phyloP scores from a whole-genome alignment of 139 green algal genomes.

The Cymbomonas tetramitiformis region DNA sequence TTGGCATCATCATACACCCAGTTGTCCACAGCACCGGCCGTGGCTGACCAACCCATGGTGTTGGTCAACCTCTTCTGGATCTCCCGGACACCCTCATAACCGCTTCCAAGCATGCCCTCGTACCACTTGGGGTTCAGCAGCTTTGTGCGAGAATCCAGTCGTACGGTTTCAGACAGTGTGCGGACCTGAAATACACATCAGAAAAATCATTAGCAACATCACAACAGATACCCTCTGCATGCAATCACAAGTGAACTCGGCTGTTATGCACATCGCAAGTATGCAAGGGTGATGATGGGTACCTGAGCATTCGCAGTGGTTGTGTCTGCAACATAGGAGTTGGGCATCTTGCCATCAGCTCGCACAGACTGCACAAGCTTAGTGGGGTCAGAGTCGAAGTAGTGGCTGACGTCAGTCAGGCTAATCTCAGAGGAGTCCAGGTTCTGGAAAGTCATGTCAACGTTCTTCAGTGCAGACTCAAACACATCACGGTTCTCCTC shows the following conservation, averaged over 20 bases:
- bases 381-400: constrained; percentile 96
- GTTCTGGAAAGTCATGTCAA: constrained; percentile 99
- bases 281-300: too few species aligned
- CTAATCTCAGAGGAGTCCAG: constrained; percentile 93
- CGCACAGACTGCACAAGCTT: constrained; percentile 89
- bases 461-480: constrained; percentile 83
- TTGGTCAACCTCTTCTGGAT: constrained; percentile 99
- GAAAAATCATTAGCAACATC: too few species aligned
- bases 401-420: constrained; percentile 90
- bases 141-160: constrained; percentile 95
- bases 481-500: constrained; percentile 77
- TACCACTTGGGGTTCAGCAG: constrained; percentile 99
- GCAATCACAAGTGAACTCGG: too few species aligned
- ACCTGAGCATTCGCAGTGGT: constrained; percentile 96
- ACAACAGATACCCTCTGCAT: too few species aligned
- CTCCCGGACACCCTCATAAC: constrained; percentile 96
- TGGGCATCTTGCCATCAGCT: constrained; percentile 65
- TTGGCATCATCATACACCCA: constrained; percentile 99
- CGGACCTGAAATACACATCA: too few species aligned
- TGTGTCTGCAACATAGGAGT: constrained; percentile 92
- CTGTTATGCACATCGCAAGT: too few species aligned
- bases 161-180: constrained; percentile 81
- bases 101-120: constrained; percentile 83
- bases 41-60: constrained; percentile 96
- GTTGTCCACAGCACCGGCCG: constrained; percentile 77